Conservation (phyloP, 352 stramenopile species). For the Pythium utonaiense region DNA sequence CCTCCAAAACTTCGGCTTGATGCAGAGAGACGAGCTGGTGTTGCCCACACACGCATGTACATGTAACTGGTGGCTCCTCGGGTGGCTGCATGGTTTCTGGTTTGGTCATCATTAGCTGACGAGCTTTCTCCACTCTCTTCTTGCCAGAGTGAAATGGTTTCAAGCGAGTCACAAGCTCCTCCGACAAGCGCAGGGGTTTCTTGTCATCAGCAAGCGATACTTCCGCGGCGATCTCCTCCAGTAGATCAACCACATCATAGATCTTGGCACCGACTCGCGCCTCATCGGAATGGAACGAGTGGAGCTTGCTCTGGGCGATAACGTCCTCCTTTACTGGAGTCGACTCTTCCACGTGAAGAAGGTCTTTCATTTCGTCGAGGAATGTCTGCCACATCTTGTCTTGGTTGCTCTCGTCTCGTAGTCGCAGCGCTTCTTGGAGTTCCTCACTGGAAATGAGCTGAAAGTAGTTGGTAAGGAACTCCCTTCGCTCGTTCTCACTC, state of each 20-base stretch:
- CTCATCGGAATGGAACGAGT: conserved; percentile 51
- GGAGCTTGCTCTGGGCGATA: neutral
- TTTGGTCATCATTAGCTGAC: conserved; percentile 35
- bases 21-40: conserved; percentile 27
- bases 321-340: neutral
- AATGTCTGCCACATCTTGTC: conserved; percentile 51
- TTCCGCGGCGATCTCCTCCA: conserved; percentile 54
- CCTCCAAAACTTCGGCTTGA: conserved; percentile 2
- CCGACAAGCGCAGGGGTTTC: conserved; percentile 16
- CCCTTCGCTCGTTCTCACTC: conserved; percentile 31
- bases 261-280: conserved; percentile 44
- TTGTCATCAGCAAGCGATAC: conserved; percentile 36
- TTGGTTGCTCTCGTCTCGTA: conserved; percentile 53
- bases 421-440: conserved; percentile 45
- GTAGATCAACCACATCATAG: conserved; percentile 50
- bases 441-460: conserved; percentile 42
- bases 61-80: conserved; percentile 18
- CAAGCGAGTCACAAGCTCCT: conserved; percentile 27
- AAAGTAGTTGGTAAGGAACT: conserved; percentile 63
- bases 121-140: conserved; percentile 46
- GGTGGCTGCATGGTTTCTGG: neutral
- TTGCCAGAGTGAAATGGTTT: conserved; percentile 34
- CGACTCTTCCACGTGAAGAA: conserved; percentile 23
- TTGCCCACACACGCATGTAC: conserved; percentile 45
- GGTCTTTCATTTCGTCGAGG: conserved; percentile 47